Evolutionary conservation across 352 stramenopile genomes (phyloP), one percentile per base, ranked within the genome.

Genomic region (Pythium myriotylum): DNA sequence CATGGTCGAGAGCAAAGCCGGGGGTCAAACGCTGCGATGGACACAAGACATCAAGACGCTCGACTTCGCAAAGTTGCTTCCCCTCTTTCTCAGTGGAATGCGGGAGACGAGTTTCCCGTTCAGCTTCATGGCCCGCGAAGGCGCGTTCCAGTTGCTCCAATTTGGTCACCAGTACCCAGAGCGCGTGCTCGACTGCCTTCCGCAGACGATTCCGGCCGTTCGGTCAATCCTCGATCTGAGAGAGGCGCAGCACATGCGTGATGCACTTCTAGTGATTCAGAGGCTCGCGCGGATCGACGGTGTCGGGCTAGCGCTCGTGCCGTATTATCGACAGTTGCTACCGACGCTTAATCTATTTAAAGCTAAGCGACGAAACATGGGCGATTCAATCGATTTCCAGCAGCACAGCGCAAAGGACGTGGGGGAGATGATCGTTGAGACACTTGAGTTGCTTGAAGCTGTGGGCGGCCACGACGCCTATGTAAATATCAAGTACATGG

Each of bases 401-500:
- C 93, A 98, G 59, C 72, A 88, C 50, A 79, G 72, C 37, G 66
- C 65, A 19, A 76, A 91, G 51, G 87, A 97, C 59, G 50, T 97
- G 12, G 84, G 89, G 24, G 88, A 94, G 35, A 74, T 95, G 54
- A 87, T 98, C 45, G 60, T 83, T 13, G 81, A 96, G 64, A 98
- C 92, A 29, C 77, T 98, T 19, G 86, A 97, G 64, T 45, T 96
- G 10, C 65, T 98, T 12, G 92, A 98, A 55, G 72, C 54, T 23
- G 82, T 83, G 32, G 92, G 92, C 20, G 92, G 92, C 8, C 72
- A 89, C 1, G 86, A 98, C 51, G 92, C 92, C 9, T 97, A 89
- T 65, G 81, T 97, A 27, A 97, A 98, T 76, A 98, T 98, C 72
- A 99, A 99, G 76, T 98, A 98, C 66, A 95, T 98, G 76, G 86